Conservation (phyloP, 2,329 filamentous ascomycete species). For the Exophiala sp. region DNA sequence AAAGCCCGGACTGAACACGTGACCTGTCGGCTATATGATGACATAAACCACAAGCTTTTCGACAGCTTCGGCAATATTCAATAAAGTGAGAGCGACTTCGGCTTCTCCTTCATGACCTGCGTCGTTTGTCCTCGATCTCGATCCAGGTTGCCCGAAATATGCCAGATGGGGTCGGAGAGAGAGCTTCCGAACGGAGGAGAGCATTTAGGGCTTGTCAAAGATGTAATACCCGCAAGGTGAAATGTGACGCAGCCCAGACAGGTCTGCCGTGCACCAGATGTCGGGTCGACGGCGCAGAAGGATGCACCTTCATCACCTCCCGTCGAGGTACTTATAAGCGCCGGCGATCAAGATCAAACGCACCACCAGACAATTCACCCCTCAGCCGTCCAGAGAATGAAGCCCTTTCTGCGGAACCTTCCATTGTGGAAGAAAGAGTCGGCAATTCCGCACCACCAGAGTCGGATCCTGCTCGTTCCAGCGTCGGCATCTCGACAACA, state of each 20-base stretch:
- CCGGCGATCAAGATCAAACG: neutral
- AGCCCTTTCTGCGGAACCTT: neutral
- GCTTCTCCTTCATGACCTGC: too few relatives aligned
- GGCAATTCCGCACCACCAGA: neutral
- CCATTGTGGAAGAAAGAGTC: neutral
- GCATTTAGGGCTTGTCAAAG: constrained; percentile 16
- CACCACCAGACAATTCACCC: neutral
- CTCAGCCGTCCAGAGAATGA: too few relatives aligned
- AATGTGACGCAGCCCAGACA: constrained; percentile 11
- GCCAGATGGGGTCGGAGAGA: neutral
- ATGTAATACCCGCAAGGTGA: constrained; percentile 14
- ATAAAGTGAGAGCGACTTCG: too few relatives aligned
- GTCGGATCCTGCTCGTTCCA: neutral
- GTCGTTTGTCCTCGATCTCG: neutral
- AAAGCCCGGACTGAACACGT: neutral
- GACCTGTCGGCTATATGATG: neutral
- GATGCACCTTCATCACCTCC: constrained; percentile 8
- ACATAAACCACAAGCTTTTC: neutral
- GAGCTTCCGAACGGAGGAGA: neutral
- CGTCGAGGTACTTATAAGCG: constrained; percentile 14
- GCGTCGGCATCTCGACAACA: neutral
- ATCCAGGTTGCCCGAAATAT: neutral
- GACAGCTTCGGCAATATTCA: neutral
- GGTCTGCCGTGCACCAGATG: constrained; percentile 13
- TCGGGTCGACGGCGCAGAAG: constrained; percentile 1